phyloP scores from a whole-genome alignment of 768 basidiomycete genomes.

The Tulasnella sp. region DNA sequence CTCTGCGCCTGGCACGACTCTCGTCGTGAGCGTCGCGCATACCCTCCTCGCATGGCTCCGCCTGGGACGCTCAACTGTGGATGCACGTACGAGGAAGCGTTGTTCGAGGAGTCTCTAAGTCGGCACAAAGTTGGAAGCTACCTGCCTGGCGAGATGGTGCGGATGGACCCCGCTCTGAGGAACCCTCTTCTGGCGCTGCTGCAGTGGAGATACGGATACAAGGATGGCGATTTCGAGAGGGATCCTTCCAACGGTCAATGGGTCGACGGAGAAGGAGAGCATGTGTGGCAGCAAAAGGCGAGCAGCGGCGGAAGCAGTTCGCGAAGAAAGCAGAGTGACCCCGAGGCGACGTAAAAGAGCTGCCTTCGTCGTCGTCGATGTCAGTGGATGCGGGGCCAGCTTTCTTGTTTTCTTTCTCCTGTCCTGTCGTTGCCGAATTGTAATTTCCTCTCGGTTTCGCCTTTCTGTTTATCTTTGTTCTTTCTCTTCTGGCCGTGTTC shows the following conservation, averaged over 20 bases:
- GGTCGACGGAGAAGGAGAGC: slow-evolving; percentile 66
- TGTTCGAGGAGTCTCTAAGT: slow-evolving; percentile 82
- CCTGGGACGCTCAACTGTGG: slow-evolving; percentile 81
- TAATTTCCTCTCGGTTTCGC: background rate
- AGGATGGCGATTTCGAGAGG: slow-evolving; percentile 84
- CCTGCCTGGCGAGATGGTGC: slow-evolving; percentile 79
- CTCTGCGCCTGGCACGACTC: slow-evolving; percentile 92
- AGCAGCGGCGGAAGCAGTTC: slow-evolving; percentile 22
- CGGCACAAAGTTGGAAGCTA: slow-evolving; percentile 82
- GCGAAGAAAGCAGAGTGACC: slow-evolving; percentile 30
- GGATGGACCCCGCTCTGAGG: slow-evolving; percentile 86
- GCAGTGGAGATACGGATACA: slow-evolving; percentile 72
- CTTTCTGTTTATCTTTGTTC: slow-evolving; percentile 6
- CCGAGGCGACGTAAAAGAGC: slow-evolving; percentile 21
- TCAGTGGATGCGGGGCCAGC: slow-evolving; percentile 6
- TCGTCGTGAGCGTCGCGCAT: slow-evolving; percentile 74
- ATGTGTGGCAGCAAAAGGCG: slow-evolving; percentile 36
- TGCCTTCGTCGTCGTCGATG: background rate
- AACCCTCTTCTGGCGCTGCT: slow-evolving; percentile 77
- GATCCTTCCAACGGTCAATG: slow-evolving; percentile 66
- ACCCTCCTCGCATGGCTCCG: slow-evolving; percentile 81
- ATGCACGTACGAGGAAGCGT: slow-evolving; percentile 79
- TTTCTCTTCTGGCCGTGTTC: background rate
- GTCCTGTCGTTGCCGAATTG: background rate
- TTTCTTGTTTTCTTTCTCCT: slow-evolving; percentile 4